Evolutionary conservation across 139 green algal species (phyloP).

Genomic region (Closterium sp.): DNA sequence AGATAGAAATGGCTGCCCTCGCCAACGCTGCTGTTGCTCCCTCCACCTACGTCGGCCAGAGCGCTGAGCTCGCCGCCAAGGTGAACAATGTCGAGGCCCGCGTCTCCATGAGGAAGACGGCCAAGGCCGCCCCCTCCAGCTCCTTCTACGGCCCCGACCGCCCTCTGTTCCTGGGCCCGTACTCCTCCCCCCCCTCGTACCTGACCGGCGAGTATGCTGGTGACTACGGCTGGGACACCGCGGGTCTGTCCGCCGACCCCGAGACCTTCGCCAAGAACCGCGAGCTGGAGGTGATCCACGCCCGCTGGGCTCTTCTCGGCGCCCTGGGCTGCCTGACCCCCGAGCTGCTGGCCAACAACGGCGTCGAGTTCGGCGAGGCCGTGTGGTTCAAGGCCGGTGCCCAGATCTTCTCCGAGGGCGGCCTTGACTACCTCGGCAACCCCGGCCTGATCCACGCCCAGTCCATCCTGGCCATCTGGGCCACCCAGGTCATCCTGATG

Average conservation of each 20-base stretch:
- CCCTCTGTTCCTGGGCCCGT: constrained; percentile 52
- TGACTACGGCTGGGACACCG: constrained; percentile 84
- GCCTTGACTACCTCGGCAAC: constrained; percentile 80
- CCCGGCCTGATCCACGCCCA: constrained; percentile 62
- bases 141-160: constrained; percentile 35
- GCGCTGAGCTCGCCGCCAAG: constrained; percentile 16
- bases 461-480: constrained; percentile 34
- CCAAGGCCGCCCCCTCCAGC: constrained; percentile 8
- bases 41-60: constrained; percentile 39
- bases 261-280: constrained; percentile 68
- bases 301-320: constrained; percentile 86
- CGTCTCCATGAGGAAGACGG: constrained; percentile 25
- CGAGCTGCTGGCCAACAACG: constrained; percentile 38
- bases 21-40: constrained; percentile 9
- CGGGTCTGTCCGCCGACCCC: constrained; percentile 90
- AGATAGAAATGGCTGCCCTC: background rate
- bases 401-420: constrained; percentile 84
- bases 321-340: constrained; percentile 71
- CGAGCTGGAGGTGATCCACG: constrained; percentile 82
- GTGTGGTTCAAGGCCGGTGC: constrained; percentile 94
- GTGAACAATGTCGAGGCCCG: constrained; percentile 11
- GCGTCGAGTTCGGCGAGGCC: constrained; percentile 41
- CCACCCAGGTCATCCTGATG: constrained; percentile 55
- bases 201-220: constrained; percentile 23
- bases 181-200: constrained; percentile 48